Evolutionary conservation across 768 basidiomycete genomes (phyloP).

Genomic region (Trametes maxima): DNA sequence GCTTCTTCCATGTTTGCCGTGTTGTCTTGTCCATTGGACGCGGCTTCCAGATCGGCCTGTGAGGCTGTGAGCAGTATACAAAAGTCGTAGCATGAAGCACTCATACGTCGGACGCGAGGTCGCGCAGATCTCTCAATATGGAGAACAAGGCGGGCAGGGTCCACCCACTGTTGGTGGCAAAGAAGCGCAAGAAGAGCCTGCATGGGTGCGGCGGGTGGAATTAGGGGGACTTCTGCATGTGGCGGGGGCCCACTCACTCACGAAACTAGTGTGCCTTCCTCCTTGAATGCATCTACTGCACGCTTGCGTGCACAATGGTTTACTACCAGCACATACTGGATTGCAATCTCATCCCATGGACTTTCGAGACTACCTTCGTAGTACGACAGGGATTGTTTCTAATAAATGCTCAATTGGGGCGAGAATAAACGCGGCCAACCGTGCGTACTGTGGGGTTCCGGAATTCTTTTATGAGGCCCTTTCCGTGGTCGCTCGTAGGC

Average conservation of each 20-base stretch:
- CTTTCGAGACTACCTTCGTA: slow-evolving; percentile 66
- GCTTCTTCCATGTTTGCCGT: slow-evolving; percentile 76
- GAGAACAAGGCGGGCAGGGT: slow-evolving; percentile 82
- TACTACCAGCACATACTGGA: slow-evolving; percentile 79
- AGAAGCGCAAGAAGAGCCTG: slow-evolving; percentile 77
- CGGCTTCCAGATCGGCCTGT: slow-evolving; percentile 64
- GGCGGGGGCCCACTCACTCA: slow-evolving; percentile 43
- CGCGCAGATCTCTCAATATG: slow-evolving; percentile 77
- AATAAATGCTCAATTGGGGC: background rate
- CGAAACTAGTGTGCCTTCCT: slow-evolving; percentile 76
- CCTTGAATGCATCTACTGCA: slow-evolving; percentile 75
- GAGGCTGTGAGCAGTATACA: background rate
- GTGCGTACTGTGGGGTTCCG: slow-evolving; percentile 53
- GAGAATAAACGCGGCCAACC: background rate
- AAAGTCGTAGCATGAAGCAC: background rate
- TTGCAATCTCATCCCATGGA: slow-evolving; percentile 88
- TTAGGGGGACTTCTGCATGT: slow-evolving; percentile 18
- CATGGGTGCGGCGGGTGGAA: background rate
- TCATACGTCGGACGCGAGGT: slow-evolving; percentile 81
- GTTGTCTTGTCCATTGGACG: slow-evolving; percentile 28
- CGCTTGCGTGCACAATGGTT: slow-evolving; percentile 69
- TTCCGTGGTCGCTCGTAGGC: slow-evolving; percentile 76
- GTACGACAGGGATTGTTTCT: slow-evolving; percentile 35
- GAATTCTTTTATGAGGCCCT: slow-evolving; percentile 73
- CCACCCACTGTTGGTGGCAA: slow-evolving; percentile 85